Evolutionary conservation across 2,329 filamentous ascomycete species (phyloP).

Genomic region (Nothophoma quercina): DNA sequence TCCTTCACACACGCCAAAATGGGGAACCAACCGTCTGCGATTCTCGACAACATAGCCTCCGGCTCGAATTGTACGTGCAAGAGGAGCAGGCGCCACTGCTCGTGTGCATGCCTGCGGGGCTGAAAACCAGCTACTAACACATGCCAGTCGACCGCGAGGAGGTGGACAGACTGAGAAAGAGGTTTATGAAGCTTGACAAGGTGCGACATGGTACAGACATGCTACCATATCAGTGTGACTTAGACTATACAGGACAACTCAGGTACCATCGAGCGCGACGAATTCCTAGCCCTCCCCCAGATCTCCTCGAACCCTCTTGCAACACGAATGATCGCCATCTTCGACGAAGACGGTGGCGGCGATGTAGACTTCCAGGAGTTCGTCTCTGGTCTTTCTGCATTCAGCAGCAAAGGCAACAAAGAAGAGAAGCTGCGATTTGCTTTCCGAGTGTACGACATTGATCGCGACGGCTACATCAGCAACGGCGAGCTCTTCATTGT

Average conservation of each 20-base stretch:
- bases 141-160: conserved; percentile 90
- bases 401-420: conserved; percentile 98
- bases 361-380: conserved; percentile 99
- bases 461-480: conserved; percentile 97
- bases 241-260: conserved; percentile 78
- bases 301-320: conserved; percentile 97
- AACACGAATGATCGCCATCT: conserved; percentile 98
- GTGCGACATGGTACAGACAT: conserved; percentile 58
- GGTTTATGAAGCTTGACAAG: conserved; percentile 99
- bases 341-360: conserved; percentile 97
- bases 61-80: conserved; percentile 85
- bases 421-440: conserved; percentile 97
- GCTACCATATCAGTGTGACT: background rate
- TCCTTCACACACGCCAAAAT: conserved; percentile 47
- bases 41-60: conserved; percentile 95
- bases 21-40: conserved; percentile 66
- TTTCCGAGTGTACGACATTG: conserved; percentile 99
- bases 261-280: conserved; percentile 96
- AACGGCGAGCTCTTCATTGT: conserved; percentile 99
- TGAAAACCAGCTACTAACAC: conserved; percentile 39
- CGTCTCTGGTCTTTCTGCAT: conserved; percentile 91
- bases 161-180: conserved; percentile 92
- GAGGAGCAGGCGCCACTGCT: conserved; percentile 21
- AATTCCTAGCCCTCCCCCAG: conserved; percentile 95
- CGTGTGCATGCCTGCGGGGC: conserved; percentile 36